phyloP scores from a whole-genome alignment of 805 yeast species.

The Barnettozyma pratensis region DNA sequence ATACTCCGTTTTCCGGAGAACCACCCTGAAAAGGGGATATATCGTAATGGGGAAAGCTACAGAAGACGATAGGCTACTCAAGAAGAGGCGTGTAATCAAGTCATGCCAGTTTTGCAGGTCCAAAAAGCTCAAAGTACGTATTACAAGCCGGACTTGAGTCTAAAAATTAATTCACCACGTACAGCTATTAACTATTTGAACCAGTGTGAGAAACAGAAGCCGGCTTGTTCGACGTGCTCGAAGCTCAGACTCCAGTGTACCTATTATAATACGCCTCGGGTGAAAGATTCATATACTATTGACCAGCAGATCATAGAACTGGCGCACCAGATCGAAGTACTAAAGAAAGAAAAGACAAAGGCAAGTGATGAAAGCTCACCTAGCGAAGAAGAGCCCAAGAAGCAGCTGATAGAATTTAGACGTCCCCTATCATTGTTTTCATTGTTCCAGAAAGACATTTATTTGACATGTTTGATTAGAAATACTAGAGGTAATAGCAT shows the following conservation, averaged over 20 bases:
- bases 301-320: slow-evolving; percentile 6
- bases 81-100: slow-evolving; percentile 5
- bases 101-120: slow-evolving; percentile 7
- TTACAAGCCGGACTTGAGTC: too few relatives aligned
- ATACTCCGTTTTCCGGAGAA: too few relatives aligned
- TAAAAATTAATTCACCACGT: not conserved
- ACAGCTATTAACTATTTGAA: not conserved
- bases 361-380: not conserved
- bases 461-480: slow-evolving; percentile 1
- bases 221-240: slow-evolving; percentile 3
- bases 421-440: slow-evolving; percentile 5
- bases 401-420: not conserved
- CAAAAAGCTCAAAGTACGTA: slow-evolving; percentile 6
- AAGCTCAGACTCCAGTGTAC: not conserved
- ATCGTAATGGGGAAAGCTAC: not conserved
- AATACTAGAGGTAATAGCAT: not conserved
- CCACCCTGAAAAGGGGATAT: not conserved
- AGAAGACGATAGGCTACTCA: not conserved
- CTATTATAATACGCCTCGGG: not conserved
- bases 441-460: slow-evolving; percentile 5
- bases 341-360: not conserved
- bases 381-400: not conserved
- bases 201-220: slow-evolving; percentile 8
- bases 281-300: slow-evolving; percentile 1
- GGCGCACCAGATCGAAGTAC: not conserved